A percentile compares a stretch with the other conserved stretches of the same genome.
Evolutionary conservation across 306 rosid genomes (phyloP).

Genomic region (Inga laurina): DNA sequence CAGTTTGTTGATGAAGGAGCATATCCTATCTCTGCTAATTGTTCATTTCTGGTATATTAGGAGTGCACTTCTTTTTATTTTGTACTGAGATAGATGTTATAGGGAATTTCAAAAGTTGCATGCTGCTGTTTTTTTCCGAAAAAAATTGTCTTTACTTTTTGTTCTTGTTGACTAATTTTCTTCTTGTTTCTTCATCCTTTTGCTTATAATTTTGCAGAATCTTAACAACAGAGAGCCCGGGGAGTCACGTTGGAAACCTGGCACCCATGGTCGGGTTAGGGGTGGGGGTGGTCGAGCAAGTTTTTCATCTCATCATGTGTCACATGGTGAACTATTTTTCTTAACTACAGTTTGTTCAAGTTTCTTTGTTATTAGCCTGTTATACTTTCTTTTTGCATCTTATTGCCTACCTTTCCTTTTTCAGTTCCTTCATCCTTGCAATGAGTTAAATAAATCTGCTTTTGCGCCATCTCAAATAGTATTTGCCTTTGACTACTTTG

Average conservation of each 20-base stretch:
- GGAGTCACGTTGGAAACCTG: constrained; percentile 78
- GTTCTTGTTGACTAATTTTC: constrained; percentile 19
- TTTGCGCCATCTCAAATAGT: constrained; percentile 14
- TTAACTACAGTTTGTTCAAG: constrained; percentile 17
- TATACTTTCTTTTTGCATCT: neutral
- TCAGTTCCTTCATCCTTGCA: neutral
- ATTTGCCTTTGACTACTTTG: constrained; percentile 17
- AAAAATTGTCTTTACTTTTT: neutral
- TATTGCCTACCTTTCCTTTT: neutral
- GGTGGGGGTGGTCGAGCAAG: constrained; percentile 78
- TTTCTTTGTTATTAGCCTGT: constrained; percentile 8
- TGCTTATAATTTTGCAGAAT: constrained; percentile 61
- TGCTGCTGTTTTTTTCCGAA: neutral
- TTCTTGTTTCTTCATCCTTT: constrained; percentile 20
- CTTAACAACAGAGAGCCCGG: constrained; percentile 68
- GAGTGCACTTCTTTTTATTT: neutral
- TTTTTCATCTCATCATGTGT: constrained; percentile 55
- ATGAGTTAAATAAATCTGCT: constrained; percentile 6
- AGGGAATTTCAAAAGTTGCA: constrained; percentile 21
- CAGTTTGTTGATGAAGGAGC: neutral
- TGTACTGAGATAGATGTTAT: neutral
- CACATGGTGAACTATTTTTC: constrained; percentile 63
- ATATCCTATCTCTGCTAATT: neutral
- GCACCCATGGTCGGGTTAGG: constrained; percentile 73
- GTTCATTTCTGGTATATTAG: constrained; percentile 1